A percentile compares a stretch with the other conserved stretches of the same genome.
phyloP scores from a whole-genome alignment of 352 stramenopile genomes.

The Globisporangium barbulae region DNA sequence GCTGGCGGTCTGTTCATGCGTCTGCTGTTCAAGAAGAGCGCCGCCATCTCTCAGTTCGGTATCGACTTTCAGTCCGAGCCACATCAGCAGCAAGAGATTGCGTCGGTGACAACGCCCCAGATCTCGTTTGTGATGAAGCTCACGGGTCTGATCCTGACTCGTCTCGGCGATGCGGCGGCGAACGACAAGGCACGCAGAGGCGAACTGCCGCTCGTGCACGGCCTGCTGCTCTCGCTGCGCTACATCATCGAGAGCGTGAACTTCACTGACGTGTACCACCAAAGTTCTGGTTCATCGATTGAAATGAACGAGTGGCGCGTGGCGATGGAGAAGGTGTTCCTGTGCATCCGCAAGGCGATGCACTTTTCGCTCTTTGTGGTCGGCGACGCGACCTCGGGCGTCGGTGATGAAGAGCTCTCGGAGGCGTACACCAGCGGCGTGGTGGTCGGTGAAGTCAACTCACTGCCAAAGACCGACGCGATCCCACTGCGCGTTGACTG shows the following conservation, averaged over 20 bases:
- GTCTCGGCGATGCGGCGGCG: conserved; percentile 29
- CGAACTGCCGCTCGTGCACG: conserved; percentile 72
- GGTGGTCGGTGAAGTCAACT: conserved; percentile 66
- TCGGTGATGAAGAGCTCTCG: conserved; percentile 59
- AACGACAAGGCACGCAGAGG: conserved; percentile 33
- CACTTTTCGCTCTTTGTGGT: conserved; percentile 63
- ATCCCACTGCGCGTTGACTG: conserved; percentile 76
- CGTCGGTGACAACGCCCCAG: conserved; percentile 18
- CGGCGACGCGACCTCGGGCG: conserved; percentile 65
- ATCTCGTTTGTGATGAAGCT: conserved; percentile 60
- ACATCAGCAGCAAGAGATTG: background rate
- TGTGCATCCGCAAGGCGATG: conserved; percentile 58
- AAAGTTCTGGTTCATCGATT: conserved; percentile 7
- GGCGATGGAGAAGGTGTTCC: conserved; percentile 48
- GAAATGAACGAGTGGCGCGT: conserved; percentile 33
- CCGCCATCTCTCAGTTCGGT: conserved; percentile 35
- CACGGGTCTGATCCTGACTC: conserved; percentile 42
- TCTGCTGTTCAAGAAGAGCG: conserved; percentile 67
- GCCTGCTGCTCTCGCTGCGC: conserved; percentile 67
- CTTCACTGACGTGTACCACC: conserved; percentile 29
- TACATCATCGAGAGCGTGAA: conserved; percentile 70
- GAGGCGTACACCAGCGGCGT: conserved; percentile 54
- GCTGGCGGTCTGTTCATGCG: conserved; percentile 84
- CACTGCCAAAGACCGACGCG: conserved; percentile 39
- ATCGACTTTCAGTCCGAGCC: conserved; percentile 24